Evolutionary conservation across 1,139 yeast genomes (phyloP).

Genomic region (Debaryomyces robertsiae): DNA sequence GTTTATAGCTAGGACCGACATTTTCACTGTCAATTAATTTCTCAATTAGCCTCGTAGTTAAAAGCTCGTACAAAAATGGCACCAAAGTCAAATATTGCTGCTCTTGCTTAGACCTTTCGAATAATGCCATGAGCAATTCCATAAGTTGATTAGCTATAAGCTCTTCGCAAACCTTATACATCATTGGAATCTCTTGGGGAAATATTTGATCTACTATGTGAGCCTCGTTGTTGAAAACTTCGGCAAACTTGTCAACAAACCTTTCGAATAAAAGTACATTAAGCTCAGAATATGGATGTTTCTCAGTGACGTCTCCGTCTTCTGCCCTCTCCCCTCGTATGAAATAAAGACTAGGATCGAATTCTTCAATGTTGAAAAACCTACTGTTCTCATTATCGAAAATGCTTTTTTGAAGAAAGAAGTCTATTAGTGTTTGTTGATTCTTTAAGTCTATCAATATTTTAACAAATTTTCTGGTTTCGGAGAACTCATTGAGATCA

Average conservation of each 20-base stretch:
- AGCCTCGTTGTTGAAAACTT: slow-evolving; percentile 40
- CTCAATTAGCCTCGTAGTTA: slow-evolving; percentile 29
- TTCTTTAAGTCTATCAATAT: slow-evolving; percentile 42
- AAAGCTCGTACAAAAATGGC: slow-evolving; percentile 35
- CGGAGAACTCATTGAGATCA: slow-evolving; percentile 50
- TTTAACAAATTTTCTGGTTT: slow-evolving; percentile 36
- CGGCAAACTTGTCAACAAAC: slow-evolving; percentile 30
- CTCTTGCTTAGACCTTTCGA: slow-evolving; percentile 32
- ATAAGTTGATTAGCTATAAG: slow-evolving; percentile 43
- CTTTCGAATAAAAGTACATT: slow-evolving; percentile 24
- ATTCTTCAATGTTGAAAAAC: slow-evolving; percentile 33
- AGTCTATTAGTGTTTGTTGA: slow-evolving; percentile 49
- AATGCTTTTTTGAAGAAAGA: slow-evolving; percentile 47
- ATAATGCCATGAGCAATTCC: slow-evolving; percentile 35
- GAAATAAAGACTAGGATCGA: slow-evolving; percentile 27
- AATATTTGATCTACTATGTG: slow-evolving; percentile 42
- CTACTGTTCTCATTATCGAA: slow-evolving; percentile 41
- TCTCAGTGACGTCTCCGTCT: slow-evolving; percentile 11
- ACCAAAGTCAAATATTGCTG: slow-evolving; percentile 31
- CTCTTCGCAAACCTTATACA: slow-evolving; percentile 52
- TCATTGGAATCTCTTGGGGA: slow-evolving; percentile 46
- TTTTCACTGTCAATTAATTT: slow-evolving; percentile 33
- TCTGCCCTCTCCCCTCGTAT: slow-evolving; percentile 1
- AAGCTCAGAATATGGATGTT: slow-evolving; percentile 14
- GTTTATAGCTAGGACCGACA: slow-evolving; percentile 36